phyloP scores from a whole-genome alignment of 1,139 yeast species.

The Pneumocystis murina region DNA sequence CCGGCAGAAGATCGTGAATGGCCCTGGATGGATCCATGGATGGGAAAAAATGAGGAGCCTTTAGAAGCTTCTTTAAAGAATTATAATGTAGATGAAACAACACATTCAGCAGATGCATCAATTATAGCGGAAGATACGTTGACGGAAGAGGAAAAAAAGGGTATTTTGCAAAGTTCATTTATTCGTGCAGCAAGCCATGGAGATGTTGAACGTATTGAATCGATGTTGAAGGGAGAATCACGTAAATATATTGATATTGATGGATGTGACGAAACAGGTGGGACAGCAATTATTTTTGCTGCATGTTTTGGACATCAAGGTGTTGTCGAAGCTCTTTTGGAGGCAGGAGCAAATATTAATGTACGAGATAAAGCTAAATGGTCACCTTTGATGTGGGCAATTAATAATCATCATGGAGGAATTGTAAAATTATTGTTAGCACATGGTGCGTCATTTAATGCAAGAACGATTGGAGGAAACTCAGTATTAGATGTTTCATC shows the following conservation, averaged over 20 bases:
- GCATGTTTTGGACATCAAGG: conserved; percentile 29
- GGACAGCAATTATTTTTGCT: conserved; percentile 28
- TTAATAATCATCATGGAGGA: conserved; percentile 26
- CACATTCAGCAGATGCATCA: not conserved
- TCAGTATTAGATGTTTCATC: conserved; percentile 27
- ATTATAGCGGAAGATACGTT: not conserved
- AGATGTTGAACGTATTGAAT: conserved; percentile 20
- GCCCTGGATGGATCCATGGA: not conserved
- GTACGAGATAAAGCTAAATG: conserved; percentile 26
- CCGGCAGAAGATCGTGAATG: not conserved
- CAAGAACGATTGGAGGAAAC: conserved; percentile 24
- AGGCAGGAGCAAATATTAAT: conserved; percentile 27
- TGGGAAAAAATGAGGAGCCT: not conserved
- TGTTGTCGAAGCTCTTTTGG: conserved; percentile 26
- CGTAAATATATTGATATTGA: conserved; percentile 22
- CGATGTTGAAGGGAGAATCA: conserved; percentile 20
- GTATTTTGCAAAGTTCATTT: conserved; percentile 19
- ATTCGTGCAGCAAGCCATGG: conserved; percentile 27
- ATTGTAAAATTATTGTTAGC: conserved; percentile 26
- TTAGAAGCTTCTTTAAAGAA: not conserved
- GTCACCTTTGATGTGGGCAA: conserved; percentile 36
- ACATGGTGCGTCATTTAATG: conserved; percentile 23
- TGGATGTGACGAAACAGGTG: conserved; percentile 26
- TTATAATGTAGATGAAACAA: not conserved
- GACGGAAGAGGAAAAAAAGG: conserved; percentile 3